Evolutionary conservation across 495 filamentous ascomycete species (phyloP).

Genomic region (Aspergillus mulundensis): DNA sequence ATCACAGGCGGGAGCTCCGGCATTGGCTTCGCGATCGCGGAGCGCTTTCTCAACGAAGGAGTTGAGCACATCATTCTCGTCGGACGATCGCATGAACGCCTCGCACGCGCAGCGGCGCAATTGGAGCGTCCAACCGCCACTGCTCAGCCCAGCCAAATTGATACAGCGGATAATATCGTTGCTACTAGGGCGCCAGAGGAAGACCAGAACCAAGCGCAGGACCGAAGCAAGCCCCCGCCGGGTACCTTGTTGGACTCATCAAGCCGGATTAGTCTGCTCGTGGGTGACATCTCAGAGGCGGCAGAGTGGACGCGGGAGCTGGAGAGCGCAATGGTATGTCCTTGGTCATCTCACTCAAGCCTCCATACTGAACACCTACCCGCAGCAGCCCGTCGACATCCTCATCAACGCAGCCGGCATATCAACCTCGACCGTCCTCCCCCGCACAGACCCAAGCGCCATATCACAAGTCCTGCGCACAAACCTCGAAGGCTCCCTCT

Average conservation of each 20-base stretch:
- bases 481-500: slow-evolving; percentile 70
- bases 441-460: slow-evolving; percentile 32
- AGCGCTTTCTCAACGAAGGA: slow-evolving; percentile 60
- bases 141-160: neutral
- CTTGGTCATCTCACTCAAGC: neutral
- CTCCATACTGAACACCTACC: neutral
- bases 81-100: slow-evolving; percentile 37
- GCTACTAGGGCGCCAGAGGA: slow-evolving; percentile 18
- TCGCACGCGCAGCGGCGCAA: slow-evolving; percentile 32
- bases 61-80: slow-evolving; percentile 53
- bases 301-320: slow-evolving; percentile 44
- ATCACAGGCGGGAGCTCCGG: slow-evolving; percentile 63
- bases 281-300: slow-evolving; percentile 45
- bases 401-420: slow-evolving; percentile 77
- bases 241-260: slow-evolving; percentile 16
- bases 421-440: slow-evolving; percentile 54
- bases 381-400: slow-evolving; percentile 46
- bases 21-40: slow-evolving; percentile 66
- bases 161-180: neutral
- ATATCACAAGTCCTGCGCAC: slow-evolving; percentile 54
- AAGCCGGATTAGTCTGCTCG: slow-evolving; percentile 28
- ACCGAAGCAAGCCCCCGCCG: neutral
- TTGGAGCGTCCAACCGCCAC: neutral
- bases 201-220: slow-evolving; percentile 4
- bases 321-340: slow-evolving; percentile 39